Conservation (phyloP, 2,329 filamentous ascomycete species). For the Claviceps paspali region DNA sequence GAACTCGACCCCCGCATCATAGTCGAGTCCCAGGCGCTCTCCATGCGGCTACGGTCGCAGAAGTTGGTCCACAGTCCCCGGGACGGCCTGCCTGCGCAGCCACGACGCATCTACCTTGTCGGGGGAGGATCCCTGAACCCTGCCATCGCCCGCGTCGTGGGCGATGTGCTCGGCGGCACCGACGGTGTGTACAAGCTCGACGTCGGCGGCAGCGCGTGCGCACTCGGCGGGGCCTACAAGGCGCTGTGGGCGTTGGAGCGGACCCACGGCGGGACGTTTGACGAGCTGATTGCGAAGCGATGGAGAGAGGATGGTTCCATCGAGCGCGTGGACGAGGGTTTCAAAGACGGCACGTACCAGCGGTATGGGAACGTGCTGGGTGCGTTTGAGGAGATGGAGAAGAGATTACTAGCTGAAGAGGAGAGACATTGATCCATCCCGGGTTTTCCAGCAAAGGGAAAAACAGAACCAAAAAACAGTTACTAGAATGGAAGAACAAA, state of each 20-base stretch:
- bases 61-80: slow-evolving; percentile 50
- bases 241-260: slow-evolving; percentile 83
- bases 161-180: slow-evolving; percentile 72
- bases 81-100: slow-evolving; percentile 56
- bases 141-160: slow-evolving; percentile 72
- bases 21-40: slow-evolving; percentile 88
- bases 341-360: slow-evolving; percentile 57
- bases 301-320: slow-evolving; percentile 81
- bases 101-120: slow-evolving; percentile 81
- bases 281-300: slow-evolving; percentile 66
- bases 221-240: slow-evolving; percentile 87
- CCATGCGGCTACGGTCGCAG: slow-evolving; percentile 71
- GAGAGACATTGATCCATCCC: slow-evolving; percentile 11
- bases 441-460: no score
- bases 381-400: slow-evolving; percentile 66
- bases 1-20: slow-evolving; percentile 70
- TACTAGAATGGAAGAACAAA: neutral
- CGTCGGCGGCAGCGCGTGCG: slow-evolving; percentile 89
- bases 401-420: slow-evolving; percentile 36
- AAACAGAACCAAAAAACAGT: no score
- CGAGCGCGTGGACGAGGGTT: slow-evolving; percentile 70
- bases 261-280: slow-evolving; percentile 57
- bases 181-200: slow-evolving; percentile 91
- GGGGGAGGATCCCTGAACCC: slow-evolving; percentile 83
- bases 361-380: slow-evolving; percentile 61